Evolutionary conservation across 2,329 filamentous ascomycete genomes (phyloP).

Genomic region (Penicillium digitatum): DNA sequence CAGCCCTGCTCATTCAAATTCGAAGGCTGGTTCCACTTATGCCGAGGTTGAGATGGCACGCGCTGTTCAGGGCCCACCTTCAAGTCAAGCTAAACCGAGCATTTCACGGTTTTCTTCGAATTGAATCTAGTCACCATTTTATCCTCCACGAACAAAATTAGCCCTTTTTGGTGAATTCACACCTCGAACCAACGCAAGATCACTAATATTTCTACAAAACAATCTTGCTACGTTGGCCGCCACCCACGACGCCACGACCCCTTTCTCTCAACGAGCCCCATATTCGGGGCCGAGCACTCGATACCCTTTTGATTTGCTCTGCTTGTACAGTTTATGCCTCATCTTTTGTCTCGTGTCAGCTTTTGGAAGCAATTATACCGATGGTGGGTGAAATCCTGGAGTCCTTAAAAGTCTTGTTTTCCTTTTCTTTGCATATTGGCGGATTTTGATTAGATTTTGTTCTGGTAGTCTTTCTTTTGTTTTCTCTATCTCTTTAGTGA

Average conservation of each 20-base stretch:
- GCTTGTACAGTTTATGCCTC: conserved; percentile 25
- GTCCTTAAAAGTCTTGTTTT: conserved; percentile 23
- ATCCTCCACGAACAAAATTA: background rate
- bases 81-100: background rate
- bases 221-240: conserved; percentile 9
- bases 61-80: background rate
- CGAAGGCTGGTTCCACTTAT: background rate
- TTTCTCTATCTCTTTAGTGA: conserved; percentile 2
- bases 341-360: conserved; percentile 23
- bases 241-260: conserved; percentile 13
- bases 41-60: background rate
- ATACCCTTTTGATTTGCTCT: conserved; percentile 31
- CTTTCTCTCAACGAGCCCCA: conserved; percentile 18
- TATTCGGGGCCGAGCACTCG: conserved; percentile 21
- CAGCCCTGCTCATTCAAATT: background rate
- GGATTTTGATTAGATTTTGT: conserved; percentile 17
- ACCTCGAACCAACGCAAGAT: background rate
- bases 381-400: conserved; percentile 26
- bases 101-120: background rate
- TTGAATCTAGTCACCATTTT: background rate
- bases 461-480: conserved; percentile 5
- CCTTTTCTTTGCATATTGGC: conserved; percentile 13
- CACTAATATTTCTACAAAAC: conserved; percentile 6
- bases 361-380: conserved; percentile 18
- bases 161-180: background rate